A percentile compares a stretch with the other conserved stretches of the same genome.
Evolutionary conservation across 768 basidiomycete species (phyloP).

Genomic region (Boletus pseudopeckii): DNA sequence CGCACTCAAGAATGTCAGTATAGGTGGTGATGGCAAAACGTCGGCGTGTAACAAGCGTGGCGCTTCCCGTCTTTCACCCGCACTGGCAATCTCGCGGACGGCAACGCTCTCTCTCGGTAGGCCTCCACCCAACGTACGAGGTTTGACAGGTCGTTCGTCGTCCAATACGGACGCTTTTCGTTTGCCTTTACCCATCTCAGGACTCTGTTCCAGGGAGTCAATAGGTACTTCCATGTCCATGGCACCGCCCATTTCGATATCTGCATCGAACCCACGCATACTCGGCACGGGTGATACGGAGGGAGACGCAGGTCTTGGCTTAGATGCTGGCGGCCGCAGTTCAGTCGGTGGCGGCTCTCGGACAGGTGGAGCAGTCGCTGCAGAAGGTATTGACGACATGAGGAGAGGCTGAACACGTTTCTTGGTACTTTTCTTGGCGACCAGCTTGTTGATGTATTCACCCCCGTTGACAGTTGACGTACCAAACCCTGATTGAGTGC

Average conservation of each 20-base stretch:
- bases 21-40: constrained; percentile 44
- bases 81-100: constrained; percentile 51
- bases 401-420: constrained; percentile 57
- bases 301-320: constrained; percentile 24
- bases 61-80: constrained; percentile 12
- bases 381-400: constrained; percentile 38
- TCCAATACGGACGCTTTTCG: constrained; percentile 48
- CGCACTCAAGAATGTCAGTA: constrained; percentile 57
- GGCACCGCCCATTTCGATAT: constrained; percentile 39
- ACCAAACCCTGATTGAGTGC: constrained; percentile 42
- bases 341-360: constrained; percentile 14
- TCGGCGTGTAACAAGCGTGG: constrained; percentile 22
- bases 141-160: constrained; percentile 35
- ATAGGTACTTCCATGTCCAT: constrained; percentile 57
- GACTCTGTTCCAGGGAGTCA: constrained; percentile 48
- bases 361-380: constrained; percentile 15
- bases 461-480: constrained; percentile 37
- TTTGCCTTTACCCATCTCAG: constrained; percentile 44
- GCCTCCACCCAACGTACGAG: constrained; percentile 70
- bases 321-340: constrained; percentile 22
- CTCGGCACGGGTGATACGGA: constrained; percentile 47
- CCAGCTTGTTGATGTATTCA: constrained; percentile 67
- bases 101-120: constrained; percentile 46
- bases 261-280: constrained; percentile 46
- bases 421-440: constrained; percentile 71